Conservation (phyloP, 768 basidiomycete genomes). For the Macrolepiota dolichaula region DNA sequence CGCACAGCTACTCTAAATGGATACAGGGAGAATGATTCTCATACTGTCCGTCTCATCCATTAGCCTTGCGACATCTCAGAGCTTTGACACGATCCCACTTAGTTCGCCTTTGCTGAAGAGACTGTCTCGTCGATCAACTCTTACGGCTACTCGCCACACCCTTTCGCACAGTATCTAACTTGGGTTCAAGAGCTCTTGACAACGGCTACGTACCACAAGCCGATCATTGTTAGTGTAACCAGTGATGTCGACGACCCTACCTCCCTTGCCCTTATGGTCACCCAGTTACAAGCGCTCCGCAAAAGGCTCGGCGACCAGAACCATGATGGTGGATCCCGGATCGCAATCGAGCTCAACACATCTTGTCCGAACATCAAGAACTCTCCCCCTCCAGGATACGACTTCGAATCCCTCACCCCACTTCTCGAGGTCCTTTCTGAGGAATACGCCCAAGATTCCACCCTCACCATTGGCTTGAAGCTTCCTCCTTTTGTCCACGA, state of each 20-base stretch:
- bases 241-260: slow-evolving; percentile 25
- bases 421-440: slow-evolving; percentile 54
- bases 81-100: background rate
- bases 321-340: slow-evolving; percentile 24
- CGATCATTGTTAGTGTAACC: slow-evolving; percentile 80
- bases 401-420: slow-evolving; percentile 44
- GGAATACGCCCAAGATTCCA: slow-evolving; percentile 43
- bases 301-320: slow-evolving; percentile 25
- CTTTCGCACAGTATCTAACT: slow-evolving; percentile 59
- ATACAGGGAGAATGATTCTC: slow-evolving; percentile 59
- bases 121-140: slow-evolving; percentile 70
- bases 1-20: slow-evolving; percentile 72
- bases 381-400: slow-evolving; percentile 65
- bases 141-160: slow-evolving; percentile 84
- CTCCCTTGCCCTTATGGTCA: slow-evolving; percentile 53
- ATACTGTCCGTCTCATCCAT: slow-evolving; percentile 46
- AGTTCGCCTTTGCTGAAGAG: slow-evolving; percentile 60
- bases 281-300: slow-evolving; percentile 60
- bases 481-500: slow-evolving; percentile 70
- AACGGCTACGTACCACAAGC: slow-evolving; percentile 27
- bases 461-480: slow-evolving; percentile 71
- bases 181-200: slow-evolving; percentile 57
- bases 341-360: slow-evolving; percentile 81
- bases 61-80: slow-evolving; percentile 4
- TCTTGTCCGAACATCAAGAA: slow-evolving; percentile 78